Evolutionary conservation across 179 eudicot species (phyloP).

Genomic region (Spergularia azorica): DNA sequence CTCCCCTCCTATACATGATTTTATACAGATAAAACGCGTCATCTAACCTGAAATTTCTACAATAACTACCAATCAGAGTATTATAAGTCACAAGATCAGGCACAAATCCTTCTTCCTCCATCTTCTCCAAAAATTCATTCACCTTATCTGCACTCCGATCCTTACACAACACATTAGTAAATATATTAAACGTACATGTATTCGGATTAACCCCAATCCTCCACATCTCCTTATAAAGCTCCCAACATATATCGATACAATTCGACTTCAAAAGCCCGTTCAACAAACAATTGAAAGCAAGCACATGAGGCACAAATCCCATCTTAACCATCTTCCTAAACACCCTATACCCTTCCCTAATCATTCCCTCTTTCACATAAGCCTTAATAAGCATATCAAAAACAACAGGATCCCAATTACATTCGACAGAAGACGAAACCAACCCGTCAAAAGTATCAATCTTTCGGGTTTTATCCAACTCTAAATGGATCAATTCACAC

Average conservation of each 20-base stretch:
- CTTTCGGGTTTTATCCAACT: conserved; percentile 20
- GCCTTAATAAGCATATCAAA: conserved; percentile 89
- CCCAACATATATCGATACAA: conserved; percentile 65
- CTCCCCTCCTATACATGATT: conserved; percentile 77
- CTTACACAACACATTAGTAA: conserved; percentile 67
- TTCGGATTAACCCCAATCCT: conserved; percentile 61
- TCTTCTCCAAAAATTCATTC: conserved; percentile 73
- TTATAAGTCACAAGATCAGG: conserved; percentile 89
- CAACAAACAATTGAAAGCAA: conserved; percentile 66
- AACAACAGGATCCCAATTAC: conserved; percentile 84
- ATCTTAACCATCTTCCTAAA: conserved; percentile 60
- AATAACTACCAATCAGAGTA: conserved; percentile 69
- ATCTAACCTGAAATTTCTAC: conserved; percentile 61
- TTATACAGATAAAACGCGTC: conserved; percentile 76
- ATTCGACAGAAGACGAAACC: conserved; percentile 51
- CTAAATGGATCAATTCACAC: conserved; percentile 52
- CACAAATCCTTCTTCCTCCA: conserved; percentile 93
- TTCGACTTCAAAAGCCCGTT: conserved; percentile 62
- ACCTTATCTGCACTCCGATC: conserved; percentile 54
- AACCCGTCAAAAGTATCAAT: conserved; percentile 48
- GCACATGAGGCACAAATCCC: conserved; percentile 59
- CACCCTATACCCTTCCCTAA: conserved; percentile 56
- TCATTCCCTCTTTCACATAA: conserved; percentile 53
- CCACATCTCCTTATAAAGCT: conserved; percentile 60
- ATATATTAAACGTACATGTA: conserved; percentile 71